These are phyloP conservation scores for Graphilbum ipis-grandicollis DNA, from an alignment of 2,329 filamentous ascomycete genomes.

Conservation along the genomic window DNA sequence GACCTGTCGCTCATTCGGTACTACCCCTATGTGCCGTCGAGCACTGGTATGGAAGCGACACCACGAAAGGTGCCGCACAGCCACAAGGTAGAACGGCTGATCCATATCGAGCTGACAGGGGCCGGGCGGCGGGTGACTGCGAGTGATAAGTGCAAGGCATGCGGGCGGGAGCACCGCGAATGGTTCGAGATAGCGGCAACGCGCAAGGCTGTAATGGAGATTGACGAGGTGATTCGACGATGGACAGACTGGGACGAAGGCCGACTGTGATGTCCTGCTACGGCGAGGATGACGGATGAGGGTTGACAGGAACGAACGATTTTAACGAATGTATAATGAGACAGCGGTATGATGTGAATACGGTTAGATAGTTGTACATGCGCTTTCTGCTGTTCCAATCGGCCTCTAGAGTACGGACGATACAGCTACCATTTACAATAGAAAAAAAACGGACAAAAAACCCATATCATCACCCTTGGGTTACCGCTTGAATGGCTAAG, in stretches of 20 bases:
- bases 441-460: neutral
- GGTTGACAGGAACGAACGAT: no score
- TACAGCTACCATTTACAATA: no score
- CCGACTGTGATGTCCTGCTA: neutral
- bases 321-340: no score
- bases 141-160: slow-evolving; percentile 48
- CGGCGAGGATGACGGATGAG: neutral
- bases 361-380: no score
- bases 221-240: slow-evolving; percentile 48
- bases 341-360: no score
- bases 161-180: slow-evolving; percentile 74
- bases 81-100: slow-evolving; percentile 73
- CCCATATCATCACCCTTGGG: slow-evolving; percentile 12
- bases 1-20: slow-evolving; percentile 75
- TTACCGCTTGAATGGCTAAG: slow-evolving; percentile 53
- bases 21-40: slow-evolving; percentile 61
- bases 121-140: slow-evolving; percentile 35
- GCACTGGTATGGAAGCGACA: slow-evolving; percentile 7
- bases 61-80: slow-evolving; percentile 66
- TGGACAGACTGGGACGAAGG: slow-evolving; percentile 75
- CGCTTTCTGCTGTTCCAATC: no score
- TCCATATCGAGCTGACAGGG: slow-evolving; percentile 73
- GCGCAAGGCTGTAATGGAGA: slow-evolving; percentile 48
- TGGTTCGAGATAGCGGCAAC: slow-evolving; percentile 85
- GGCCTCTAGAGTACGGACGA: no score